A percentile compares a stretch with the other conserved stretches of the same genome.
Evolutionary conservation across 805 yeast species (phyloP).

Genomic region (Hanseniaspora vineae): DNA sequence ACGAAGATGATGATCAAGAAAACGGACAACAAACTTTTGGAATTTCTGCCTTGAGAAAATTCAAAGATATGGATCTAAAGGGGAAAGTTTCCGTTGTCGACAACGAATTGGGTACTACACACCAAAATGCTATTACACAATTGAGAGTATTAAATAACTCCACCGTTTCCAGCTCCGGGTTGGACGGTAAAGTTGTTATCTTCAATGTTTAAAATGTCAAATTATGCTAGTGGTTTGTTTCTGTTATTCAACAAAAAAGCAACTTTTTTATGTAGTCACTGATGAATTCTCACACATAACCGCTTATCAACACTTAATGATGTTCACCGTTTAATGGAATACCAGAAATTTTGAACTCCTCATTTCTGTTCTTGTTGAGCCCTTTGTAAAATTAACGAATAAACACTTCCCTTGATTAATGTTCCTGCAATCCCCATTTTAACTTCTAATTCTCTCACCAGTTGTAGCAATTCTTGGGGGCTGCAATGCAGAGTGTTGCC

Average conservation of each 20-base stretch:
- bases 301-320: no score
- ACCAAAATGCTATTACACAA: conserved; percentile 78
- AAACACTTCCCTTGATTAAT: conserved; percentile 56
- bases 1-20: conserved; percentile 21
- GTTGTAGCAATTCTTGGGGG: conserved; percentile 30
- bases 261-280: no score
- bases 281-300: no score
- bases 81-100: conserved; percentile 50
- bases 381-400: conserved; percentile 45
- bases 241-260: no score
- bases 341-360: background rate
- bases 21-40: conserved; percentile 40
- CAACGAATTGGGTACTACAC: conserved; percentile 55
- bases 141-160: conserved; percentile 41
- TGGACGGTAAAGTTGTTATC: conserved; percentile 84
- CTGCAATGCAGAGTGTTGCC: conserved; percentile 11
- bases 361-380: conserved; percentile 15
- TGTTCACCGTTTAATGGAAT: no score
- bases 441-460: conserved; percentile 46
- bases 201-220: conserved; percentile 52
- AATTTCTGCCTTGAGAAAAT: conserved; percentile 80
- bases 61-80: conserved; percentile 88
- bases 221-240: no score
- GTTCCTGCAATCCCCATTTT: conserved; percentile 55
- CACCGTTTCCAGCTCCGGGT: conserved; percentile 62